Evolutionary conservation across 345 rosid genomes (phyloP).

Genomic region (Hibiscus tridactylites): DNA sequence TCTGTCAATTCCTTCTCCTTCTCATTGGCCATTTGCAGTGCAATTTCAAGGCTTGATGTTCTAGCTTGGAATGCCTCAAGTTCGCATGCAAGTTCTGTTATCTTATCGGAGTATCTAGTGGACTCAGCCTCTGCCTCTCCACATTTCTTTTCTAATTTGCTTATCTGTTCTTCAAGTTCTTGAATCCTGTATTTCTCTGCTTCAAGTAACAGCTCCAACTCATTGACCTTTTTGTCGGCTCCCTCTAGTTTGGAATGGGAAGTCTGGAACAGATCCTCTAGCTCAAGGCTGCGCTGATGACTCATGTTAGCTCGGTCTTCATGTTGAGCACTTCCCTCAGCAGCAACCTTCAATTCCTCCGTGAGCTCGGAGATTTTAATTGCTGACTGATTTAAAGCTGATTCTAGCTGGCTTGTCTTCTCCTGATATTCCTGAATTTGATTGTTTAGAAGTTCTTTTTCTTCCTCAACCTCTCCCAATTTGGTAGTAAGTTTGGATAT

Average conservation of each 20-base stretch:
- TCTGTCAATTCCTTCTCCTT: conserved; percentile 58
- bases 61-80: conserved; percentile 61
- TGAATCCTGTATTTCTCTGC: conserved; percentile 84
- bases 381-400: neutral
- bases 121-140: conserved; percentile 60
- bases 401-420: conserved; percentile 46
- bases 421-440: conserved; percentile 49
- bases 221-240: conserved; percentile 57
- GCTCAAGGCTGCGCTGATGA: conserved; percentile 64
- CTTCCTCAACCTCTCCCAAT: conserved; percentile 50
- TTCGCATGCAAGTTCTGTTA: conserved; percentile 58
- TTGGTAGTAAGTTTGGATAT: conserved; percentile 40
- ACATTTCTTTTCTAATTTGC: conserved; percentile 56
- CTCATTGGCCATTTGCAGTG: conserved; percentile 49
- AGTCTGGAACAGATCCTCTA: conserved; percentile 54
- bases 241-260: conserved; percentile 68
- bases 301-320: conserved; percentile 20
- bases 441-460: conserved; percentile 36
- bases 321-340: neutral
- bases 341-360: neutral
- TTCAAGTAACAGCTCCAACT: conserved; percentile 82
- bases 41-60: conserved; percentile 64
- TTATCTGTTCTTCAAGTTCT: conserved; percentile 82
- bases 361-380: neutral
- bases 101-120: conserved; percentile 38